A percentile compares a stretch with the other conserved stretches of the same genome.
Conservation (phyloP, 2,329 filamentous ascomycete genomes). For the Aureobasidium sp. region DNA sequence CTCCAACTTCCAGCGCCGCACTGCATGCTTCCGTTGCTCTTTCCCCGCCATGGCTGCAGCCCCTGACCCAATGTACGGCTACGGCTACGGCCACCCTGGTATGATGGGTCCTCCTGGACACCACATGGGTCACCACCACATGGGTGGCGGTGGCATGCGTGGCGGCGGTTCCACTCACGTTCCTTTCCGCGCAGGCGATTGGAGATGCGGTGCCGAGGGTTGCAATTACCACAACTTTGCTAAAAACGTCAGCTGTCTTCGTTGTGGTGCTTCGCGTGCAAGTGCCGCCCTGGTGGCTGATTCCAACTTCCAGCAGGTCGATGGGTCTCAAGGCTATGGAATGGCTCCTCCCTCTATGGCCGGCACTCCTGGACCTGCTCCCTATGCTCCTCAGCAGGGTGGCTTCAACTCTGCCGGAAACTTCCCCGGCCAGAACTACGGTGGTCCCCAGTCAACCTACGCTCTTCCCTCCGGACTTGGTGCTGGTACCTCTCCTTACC, state of each 20-base stretch:
- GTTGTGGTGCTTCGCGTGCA: conserved; percentile 90
- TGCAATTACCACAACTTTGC: conserved; percentile 99
- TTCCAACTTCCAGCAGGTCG: conserved; percentile 64
- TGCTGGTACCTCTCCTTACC: conserved; percentile 71
- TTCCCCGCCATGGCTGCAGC: conserved; percentile 89
- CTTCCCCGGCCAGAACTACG: conserved; percentile 70
- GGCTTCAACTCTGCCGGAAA: conserved; percentile 49
- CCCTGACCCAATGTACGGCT: conserved; percentile 58
- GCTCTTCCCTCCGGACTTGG: conserved; percentile 79
- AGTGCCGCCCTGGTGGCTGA: conserved; percentile 82
- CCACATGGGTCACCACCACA: conserved; percentile 28
- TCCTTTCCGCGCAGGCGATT: conserved; percentile 95
- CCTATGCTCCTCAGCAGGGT: conserved; percentile 58
- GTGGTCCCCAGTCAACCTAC: conserved; percentile 81
- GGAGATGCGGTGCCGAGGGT: conserved; percentile 96
- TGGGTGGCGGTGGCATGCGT: conserved; percentile 40
- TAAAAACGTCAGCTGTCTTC: conserved; percentile 96
- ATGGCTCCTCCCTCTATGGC: conserved; percentile 86
- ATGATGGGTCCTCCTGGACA: conserved; percentile 60
- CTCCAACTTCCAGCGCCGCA: conserved; percentile 98
- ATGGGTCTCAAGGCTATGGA: conserved; percentile 71
- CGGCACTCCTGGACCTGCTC: conserved; percentile 62
- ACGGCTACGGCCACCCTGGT: conserved; percentile 57
- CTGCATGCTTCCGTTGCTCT: conserved; percentile 96
- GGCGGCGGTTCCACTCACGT: conserved; percentile 69